Evolutionary conservation across 169 alveolate species (phyloP).

Genomic region (Eimeria zaria): DNA sequence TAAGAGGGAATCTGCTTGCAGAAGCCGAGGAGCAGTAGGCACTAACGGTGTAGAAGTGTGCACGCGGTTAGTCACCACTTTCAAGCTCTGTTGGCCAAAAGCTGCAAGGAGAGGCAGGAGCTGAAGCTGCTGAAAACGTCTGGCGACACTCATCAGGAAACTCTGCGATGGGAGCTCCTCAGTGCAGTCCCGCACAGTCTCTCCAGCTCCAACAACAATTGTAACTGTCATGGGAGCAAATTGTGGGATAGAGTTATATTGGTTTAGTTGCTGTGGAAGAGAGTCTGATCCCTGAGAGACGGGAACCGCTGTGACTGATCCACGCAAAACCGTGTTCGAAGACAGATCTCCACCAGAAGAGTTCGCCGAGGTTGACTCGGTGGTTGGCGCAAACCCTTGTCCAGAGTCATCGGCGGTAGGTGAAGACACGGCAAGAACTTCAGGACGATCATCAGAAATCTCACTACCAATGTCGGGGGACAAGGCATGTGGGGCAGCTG

Average conservation of each 20-base stretch:
- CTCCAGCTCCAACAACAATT: constrained; percentile 74
- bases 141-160: constrained; percentile 65
- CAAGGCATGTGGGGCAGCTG: not conserved
- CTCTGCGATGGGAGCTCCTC: constrained; percentile 75
- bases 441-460: not conserved
- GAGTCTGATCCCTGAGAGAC: not conserved
- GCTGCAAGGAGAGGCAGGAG: constrained; percentile 65
- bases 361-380: not conserved
- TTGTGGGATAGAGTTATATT: not conserved
- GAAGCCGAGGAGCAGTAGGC: constrained; percentile 34
- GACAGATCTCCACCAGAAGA: not conserved
- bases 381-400: not conserved
- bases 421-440: not conserved
- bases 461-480: constrained; percentile 13
- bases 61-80: constrained; percentile 45
- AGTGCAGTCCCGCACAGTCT: constrained; percentile 71
- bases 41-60: constrained; percentile 1
- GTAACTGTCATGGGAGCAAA: constrained; percentile 56
- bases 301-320: not conserved
- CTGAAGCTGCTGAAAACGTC: constrained; percentile 76
- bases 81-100: constrained; percentile 68
- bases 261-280: not conserved
- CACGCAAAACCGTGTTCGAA: constrained; percentile 1
- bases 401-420: not conserved
- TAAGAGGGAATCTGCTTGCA: constrained; percentile 61